Evolutionary conservation across 139 green algal genomes (phyloP), one percentile per base, ranked within the genome.

Genomic region (Zygnema cylindricum): DNA sequence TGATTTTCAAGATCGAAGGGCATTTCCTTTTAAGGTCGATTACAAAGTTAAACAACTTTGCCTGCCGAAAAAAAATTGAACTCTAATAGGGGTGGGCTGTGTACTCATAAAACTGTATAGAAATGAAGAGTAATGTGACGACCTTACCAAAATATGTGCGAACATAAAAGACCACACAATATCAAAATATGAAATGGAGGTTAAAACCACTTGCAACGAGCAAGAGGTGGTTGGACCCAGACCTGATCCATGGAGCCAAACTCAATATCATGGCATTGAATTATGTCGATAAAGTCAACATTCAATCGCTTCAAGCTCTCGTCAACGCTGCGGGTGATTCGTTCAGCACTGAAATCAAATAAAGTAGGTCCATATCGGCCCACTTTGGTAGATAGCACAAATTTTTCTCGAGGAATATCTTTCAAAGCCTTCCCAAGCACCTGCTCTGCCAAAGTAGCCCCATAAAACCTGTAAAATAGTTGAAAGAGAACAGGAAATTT

Each of bases 191-290:
- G n/a, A n/a, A n/a, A n/a, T n/a, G n/a, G n/a, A n/a, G n/a, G n/a
- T n/a, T n/a, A n/a, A n/a, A n/a, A n/a, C n/a, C n/a, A 76, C 30
- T 39, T 25, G n/a, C 39, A 82, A n/a, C n/a, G n/a, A n/a, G n/a
- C 32, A 85, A 55, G 63, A 55, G 32, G 77, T 36, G 77, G 7
- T 75, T n/a, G 1, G 1, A 1, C 0, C 40, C 81, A 39, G n/a
- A 86, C 81, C 81, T 86, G 81, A n/a, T 86, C 81, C 25, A 86
- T 30, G 2, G 43, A 77, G 25, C 39, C 94, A 88, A 98, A 99
- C 93, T 99, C 97, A 0, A 99, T 98, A 92, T 99, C 97, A 82
- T 99, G 97, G 78, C 92, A 96, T 55, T 98, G 95, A 0, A 99
- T 93, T 36, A 99, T 83, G 92, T 99, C 96, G 0, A 99, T 82